Conservation (phyloP, 345 rosid species). For the Adansonia digitata region DNA sequence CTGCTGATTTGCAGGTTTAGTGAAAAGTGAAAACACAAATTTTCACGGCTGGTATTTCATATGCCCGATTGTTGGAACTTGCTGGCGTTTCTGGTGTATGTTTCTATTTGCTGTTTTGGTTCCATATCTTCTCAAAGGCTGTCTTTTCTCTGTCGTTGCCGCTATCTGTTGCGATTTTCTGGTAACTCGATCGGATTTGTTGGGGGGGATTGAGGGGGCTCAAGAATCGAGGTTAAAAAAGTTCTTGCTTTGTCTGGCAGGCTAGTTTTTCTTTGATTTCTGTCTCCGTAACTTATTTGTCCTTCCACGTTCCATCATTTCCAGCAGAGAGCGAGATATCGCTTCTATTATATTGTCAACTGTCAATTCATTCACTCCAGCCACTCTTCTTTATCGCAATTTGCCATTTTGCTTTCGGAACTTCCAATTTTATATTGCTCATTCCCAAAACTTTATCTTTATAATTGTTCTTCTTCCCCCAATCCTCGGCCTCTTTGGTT, state of each 20-base stretch:
- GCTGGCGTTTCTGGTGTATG: conserved; percentile 9
- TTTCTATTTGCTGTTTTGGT: conserved; percentile 21
- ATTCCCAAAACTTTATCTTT: neutral
- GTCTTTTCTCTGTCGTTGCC: neutral
- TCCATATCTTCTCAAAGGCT: neutral
- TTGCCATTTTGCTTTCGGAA: no score
- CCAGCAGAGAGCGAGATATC: conserved; percentile 10
- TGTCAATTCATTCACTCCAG: conserved; percentile 25
- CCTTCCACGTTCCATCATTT: no score
- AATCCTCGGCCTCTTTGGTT: neutral
- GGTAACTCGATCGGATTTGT: no score
- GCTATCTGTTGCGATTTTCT: no score
- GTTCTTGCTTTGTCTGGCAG: conserved; percentile 12
- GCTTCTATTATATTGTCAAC: neutral
- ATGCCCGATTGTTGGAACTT: conserved; percentile 24
- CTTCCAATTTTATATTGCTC: no score
- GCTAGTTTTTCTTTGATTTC: conserved; percentile 7
- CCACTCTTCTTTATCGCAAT: no score
- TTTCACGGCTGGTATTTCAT: conserved; percentile 16
- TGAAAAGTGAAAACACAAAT: conserved; percentile 19
- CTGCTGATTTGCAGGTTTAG: no score
- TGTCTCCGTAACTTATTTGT: conserved; percentile 26
- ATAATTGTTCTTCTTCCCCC: neutral
- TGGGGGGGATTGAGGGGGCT: conserved; percentile 19
- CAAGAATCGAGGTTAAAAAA: conserved; percentile 24